Evolutionary conservation across 2,329 filamentous ascomycete species (phyloP).

Genomic region (Zasmidium angulare): DNA sequence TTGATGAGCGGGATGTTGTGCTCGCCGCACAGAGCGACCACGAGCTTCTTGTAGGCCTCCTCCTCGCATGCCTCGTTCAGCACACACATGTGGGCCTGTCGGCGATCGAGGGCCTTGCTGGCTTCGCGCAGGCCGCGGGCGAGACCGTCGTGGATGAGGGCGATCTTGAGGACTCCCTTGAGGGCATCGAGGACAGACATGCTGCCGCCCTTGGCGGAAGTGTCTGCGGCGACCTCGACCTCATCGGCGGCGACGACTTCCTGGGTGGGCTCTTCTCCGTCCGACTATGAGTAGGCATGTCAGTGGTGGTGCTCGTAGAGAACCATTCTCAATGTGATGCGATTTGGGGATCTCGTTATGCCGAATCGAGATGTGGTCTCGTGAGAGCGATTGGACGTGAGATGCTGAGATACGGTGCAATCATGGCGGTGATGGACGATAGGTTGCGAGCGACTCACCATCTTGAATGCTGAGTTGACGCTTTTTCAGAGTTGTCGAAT

Average conservation of each 20-base stretch:
- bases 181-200: constrained; percentile 98
- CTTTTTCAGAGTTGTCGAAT: constrained; percentile 25
- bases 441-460: constrained; percentile 21
- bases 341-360: background rate
- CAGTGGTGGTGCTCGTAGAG: constrained; percentile 12
- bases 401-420: background rate
- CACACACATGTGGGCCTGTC: constrained; percentile 99
- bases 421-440: background rate
- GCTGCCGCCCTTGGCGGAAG: constrained; percentile 70
- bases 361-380: constrained; percentile 4
- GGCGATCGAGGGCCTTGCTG: constrained; percentile 96
- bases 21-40: constrained; percentile 97
- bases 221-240: constrained; percentile 92
- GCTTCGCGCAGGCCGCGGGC: constrained; percentile 98
- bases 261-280: constrained; percentile 97
- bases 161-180: constrained; percentile 97
- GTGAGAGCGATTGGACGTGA: background rate
- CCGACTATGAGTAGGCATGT: constrained; percentile 65
- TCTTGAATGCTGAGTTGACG: constrained; percentile 28
- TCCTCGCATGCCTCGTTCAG: constrained; percentile 99
- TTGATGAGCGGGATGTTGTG: constrained; percentile 99
- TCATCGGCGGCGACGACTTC: constrained; percentile 75
- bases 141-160: constrained; percentile 99
- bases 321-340: background rate
- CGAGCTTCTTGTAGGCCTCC: constrained; percentile 99